Percentiles rank a stretch among this genome's conserved stretches.
These are phyloP conservation scores for Solanum hybrid DNA, from an alignment of 305 asterid genomes.

Conservation along the genomic window DNA sequence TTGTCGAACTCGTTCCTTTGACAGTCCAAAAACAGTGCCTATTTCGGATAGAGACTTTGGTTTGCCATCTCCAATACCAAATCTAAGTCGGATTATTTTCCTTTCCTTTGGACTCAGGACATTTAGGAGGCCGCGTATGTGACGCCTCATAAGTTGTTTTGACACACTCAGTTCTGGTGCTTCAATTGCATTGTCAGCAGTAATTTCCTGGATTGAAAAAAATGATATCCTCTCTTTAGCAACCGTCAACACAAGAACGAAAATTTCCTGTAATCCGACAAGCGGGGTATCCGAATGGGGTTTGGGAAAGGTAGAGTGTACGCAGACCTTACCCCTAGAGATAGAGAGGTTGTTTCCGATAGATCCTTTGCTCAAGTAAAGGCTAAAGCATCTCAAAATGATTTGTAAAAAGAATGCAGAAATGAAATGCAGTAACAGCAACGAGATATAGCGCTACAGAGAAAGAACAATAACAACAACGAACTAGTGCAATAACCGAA, in stretches of 20 bases:
- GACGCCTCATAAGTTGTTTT: slow-evolving; percentile 80
- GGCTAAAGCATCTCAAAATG: neutral
- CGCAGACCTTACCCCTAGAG: neutral
- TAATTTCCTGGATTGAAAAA: slow-evolving; percentile 53
- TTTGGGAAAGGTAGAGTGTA: neutral
- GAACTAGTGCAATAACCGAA: neutral
- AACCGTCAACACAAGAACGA: neutral
- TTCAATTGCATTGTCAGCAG: slow-evolving; percentile 64
- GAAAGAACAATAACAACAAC: neutral
- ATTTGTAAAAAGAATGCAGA: neutral
- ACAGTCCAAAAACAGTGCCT: slow-evolving; percentile 56
- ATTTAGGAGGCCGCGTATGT: slow-evolving; percentile 50
- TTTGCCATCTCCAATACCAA: slow-evolving; percentile 53
- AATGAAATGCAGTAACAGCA: neutral
- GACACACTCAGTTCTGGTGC: slow-evolving; percentile 40
- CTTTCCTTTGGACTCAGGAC: slow-evolving; percentile 73
- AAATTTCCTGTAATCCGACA: neutral
- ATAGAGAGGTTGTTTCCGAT: neutral
- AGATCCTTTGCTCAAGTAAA: neutral
- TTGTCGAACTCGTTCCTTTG: slow-evolving; percentile 48
- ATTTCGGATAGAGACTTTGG: slow-evolving; percentile 65
- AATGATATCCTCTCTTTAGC: neutral
- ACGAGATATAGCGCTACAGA: neutral
- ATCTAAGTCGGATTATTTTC: slow-evolving; percentile 60
- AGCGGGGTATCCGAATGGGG: neutral